Conservation (phyloP, 371 early-diverging fungal species). For the Lichtheimia ramosa region DNA sequence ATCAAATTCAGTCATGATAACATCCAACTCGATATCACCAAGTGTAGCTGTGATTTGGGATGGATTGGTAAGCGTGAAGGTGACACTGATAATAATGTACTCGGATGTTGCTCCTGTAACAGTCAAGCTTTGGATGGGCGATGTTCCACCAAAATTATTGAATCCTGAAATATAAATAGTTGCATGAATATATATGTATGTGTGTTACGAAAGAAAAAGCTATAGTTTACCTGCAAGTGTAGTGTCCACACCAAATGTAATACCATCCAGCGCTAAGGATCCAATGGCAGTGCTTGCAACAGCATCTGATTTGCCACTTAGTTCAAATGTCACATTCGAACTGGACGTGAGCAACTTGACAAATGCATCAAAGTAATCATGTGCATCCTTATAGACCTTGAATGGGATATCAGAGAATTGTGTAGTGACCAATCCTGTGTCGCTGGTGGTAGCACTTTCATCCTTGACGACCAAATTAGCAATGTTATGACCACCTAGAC, state of each 20-base stretch:
- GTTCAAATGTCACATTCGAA: slow-evolving; percentile 35
- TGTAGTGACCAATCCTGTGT: slow-evolving; percentile 37
- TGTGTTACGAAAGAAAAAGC: background rate
- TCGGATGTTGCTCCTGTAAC: slow-evolving; percentile 47
- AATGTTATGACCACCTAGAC: slow-evolving; percentile 28
- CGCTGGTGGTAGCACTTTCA: slow-evolving; percentile 38
- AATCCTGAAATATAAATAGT: slow-evolving; percentile 15
- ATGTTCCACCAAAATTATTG: slow-evolving; percentile 39
- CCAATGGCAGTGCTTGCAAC: slow-evolving; percentile 51
- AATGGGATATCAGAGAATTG: slow-evolving; percentile 41
- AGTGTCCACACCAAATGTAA: slow-evolving; percentile 42
- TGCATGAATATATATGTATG: background rate
- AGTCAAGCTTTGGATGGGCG: slow-evolving; percentile 35
- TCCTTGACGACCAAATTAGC: slow-evolving; percentile 47
- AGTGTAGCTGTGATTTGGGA: slow-evolving; percentile 48
- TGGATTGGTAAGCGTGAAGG: slow-evolving; percentile 49
- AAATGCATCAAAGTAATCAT: slow-evolving; percentile 41
- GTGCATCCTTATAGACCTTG: slow-evolving; percentile 27
- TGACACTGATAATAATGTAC: slow-evolving; percentile 36
- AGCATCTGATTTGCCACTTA: slow-evolving; percentile 46
- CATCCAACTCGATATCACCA: slow-evolving; percentile 36
- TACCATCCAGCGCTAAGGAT: slow-evolving; percentile 35
- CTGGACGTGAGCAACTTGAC: slow-evolving; percentile 38
- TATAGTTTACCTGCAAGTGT: slow-evolving; percentile 42
- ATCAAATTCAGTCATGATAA: slow-evolving; percentile 19